Evolutionary conservation across 768 basidiomycete species (phyloP), one percentile per base, ranked within the genome.

Genomic region (Termitomyces sp.): DNA sequence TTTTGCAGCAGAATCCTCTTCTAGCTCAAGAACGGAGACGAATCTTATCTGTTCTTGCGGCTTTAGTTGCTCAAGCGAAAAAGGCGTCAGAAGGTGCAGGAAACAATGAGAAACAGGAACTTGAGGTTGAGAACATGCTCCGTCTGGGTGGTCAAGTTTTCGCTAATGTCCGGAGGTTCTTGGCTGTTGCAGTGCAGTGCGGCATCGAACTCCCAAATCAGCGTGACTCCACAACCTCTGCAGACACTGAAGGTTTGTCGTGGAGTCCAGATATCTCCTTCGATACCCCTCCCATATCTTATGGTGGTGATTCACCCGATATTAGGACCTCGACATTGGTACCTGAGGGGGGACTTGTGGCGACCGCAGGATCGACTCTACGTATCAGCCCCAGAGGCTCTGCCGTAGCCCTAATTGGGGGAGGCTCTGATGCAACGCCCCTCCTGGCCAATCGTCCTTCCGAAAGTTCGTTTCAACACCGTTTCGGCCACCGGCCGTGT

Each of bases 111-210:
- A 71, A 67, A 29, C 75, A 75, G 58, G 80, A 81, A 36, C 62
- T 74, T 24, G 88, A 92, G 66, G 81, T 88, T 15, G 82, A 87
- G 53, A 77, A 75, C 26, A 94, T 97, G 93, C 78, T 96, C 26
- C 82, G 84, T 31, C 78, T 90, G 10, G 90, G 88, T 1, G 84
- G 89, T 13, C 85, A 88, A 61, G 89, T 95, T 1, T 91, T 94
- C 64, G 84, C 82, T 24, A 86, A 84, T 66, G 87, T 96, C 15
- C 81, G 88, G 54, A 78, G 83, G 9, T 95, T 99, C 69, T 73
- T 99, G 53, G 79, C 84, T 24, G 77, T 90, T 54, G 87, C 86
- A 31, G 81, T 84, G 28, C 87, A 89, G 60, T 91, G 86, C 68
- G 90, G 89, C 20, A 69, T 92, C 39, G 81, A 85, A 56, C 74